Evolutionary conservation across 345 rosid species (phyloP).

Genomic region (Salix purpurea): DNA sequence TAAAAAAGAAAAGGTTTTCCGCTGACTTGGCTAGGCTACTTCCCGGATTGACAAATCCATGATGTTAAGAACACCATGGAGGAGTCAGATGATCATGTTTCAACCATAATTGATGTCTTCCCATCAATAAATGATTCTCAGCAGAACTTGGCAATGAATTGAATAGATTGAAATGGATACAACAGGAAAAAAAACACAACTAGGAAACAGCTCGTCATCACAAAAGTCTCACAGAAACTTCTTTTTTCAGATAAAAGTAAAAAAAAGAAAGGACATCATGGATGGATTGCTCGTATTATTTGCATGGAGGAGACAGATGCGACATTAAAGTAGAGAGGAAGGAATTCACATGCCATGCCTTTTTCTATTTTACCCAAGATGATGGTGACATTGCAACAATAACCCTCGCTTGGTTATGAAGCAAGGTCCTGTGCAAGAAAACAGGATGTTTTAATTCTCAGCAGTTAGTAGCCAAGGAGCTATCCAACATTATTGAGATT

Average conservation of each 20-base stretch:
- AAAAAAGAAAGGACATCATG: neutral
- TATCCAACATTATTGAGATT: neutral
- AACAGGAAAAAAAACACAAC: neutral
- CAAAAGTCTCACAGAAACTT: neutral
- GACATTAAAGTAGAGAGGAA: neutral
- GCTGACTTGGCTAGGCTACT: no score
- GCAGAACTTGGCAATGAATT: neutral
- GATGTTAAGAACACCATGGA: neutral
- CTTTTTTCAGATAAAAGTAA: neutral
- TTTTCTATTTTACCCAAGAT: constrained; percentile 7
- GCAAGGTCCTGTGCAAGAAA: neutral
- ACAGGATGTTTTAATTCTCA: neutral
- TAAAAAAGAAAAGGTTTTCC: no score
- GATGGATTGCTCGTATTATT: constrained; percentile 8
- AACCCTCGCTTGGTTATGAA: neutral
- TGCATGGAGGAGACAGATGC: neutral
- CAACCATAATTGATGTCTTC: no score
- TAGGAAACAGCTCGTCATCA: neutral
- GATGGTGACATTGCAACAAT: constrained; percentile 7
- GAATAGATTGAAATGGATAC: neutral
- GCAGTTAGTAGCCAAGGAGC: neutral
- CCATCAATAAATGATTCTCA: no score
- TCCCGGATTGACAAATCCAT: neutral
- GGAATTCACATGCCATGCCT: neutral
- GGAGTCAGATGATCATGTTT: neutral